phyloP scores from a whole-genome alignment of 257 asterid genomes.

The Solanum piurae region DNA sequence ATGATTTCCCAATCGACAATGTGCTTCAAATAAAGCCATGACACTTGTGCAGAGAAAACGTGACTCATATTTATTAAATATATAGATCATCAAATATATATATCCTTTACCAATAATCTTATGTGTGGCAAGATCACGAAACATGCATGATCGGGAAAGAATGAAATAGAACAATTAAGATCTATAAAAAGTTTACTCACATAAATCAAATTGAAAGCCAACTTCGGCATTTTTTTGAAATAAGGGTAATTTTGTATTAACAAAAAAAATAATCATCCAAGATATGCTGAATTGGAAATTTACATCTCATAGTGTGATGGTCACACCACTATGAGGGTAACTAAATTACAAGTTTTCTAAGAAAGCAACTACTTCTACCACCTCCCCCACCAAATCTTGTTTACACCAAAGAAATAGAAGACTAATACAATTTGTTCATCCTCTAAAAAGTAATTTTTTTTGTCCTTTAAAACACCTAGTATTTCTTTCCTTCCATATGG shows the following conservation, averaged over 20 bases:
- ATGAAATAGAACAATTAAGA: no score
- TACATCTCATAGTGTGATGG: not conserved
- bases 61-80: no score
- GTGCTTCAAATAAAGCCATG: no score
- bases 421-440: not conserved
- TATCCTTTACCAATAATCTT: not conserved
- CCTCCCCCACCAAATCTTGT: not conserved
- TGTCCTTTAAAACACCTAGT: not conserved
- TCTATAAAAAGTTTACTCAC: not conserved
- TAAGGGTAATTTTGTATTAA: no score
- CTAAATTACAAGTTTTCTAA: not conserved
- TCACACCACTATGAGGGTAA: not conserved
- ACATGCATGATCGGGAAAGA: not conserved
- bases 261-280: no score
- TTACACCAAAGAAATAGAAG: not conserved
- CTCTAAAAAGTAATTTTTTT: not conserved
- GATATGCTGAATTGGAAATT: not conserved
- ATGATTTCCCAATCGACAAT: no score
- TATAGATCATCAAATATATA: no score
- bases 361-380: not conserved
- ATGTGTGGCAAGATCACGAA: not conserved
- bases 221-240: not conserved
- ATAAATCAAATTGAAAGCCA: not conserved
- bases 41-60: no score
- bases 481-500: not conserved